phyloP scores from a whole-genome alignment of 768 basidiomycete species.

The Boletus barrowsii region DNA sequence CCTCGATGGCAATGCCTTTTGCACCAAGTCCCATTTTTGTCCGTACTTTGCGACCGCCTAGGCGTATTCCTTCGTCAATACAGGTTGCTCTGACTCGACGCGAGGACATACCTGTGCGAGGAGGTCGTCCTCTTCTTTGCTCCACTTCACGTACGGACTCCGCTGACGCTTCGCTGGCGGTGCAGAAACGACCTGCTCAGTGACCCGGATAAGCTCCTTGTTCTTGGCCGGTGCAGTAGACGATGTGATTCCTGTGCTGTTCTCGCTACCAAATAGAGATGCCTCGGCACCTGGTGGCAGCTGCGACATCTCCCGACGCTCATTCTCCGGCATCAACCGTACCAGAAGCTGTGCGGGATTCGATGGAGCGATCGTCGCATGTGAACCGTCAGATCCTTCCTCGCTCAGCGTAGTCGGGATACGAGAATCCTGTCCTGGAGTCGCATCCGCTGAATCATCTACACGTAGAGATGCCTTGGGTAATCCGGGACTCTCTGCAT shows the following conservation, averaged over 20 bases:
- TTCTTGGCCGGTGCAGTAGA: conserved; percentile 8
- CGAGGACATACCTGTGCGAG: conserved; percentile 32
- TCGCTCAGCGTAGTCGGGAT: neutral
- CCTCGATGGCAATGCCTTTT: conserved; percentile 38
- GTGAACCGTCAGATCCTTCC: neutral
- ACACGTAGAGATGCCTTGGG: neutral
- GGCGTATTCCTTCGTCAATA: neutral
- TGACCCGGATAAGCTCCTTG: conserved; percentile 25
- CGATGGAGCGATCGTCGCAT: neutral
- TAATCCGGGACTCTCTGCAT: neutral
- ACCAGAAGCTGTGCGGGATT: neutral
- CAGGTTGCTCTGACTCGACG: neutral
- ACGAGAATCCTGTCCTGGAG: conserved; percentile 17
- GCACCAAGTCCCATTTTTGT: conserved; percentile 40
- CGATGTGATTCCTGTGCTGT: neutral
- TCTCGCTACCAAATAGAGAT: conserved; percentile 5
- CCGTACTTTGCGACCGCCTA: conserved; percentile 40
- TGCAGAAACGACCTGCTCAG: conserved; percentile 28
- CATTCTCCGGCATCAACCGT: neutral
- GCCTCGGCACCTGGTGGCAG: conserved; percentile 6
- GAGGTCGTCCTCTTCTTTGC: conserved; percentile 40
- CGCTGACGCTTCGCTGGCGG: conserved; percentile 33
- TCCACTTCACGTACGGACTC: conserved; percentile 44
- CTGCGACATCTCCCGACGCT: conserved; percentile 7
- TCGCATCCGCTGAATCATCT: conserved; percentile 10